Conservation (phyloP, 106 monocot genomes). For the Acanthochlamys bracteata region DNA sequence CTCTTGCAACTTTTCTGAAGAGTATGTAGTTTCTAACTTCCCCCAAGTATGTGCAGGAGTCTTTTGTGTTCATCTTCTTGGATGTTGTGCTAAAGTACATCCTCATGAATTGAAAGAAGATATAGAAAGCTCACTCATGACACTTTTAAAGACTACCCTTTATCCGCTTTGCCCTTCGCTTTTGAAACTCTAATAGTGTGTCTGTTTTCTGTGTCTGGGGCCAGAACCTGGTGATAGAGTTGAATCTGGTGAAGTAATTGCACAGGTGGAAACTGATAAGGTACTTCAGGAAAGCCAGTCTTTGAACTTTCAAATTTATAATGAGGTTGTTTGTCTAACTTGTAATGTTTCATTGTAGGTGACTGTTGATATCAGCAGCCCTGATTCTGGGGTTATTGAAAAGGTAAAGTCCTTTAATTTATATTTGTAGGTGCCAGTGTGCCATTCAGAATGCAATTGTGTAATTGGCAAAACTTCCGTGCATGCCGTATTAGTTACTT, state of each 20-base stretch:
- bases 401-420: constrained; percentile 34
- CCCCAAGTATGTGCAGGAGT: neutral
- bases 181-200: neutral
- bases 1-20: constrained; percentile 76
- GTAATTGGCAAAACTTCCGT: neutral
- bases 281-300: constrained; percentile 16
- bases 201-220: neutral
- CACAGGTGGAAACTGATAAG: constrained; percentile 98
- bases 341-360: constrained; percentile 35
- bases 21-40: constrained; percentile 33
- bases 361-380: constrained; percentile 90
- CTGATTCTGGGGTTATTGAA: constrained; percentile 81
- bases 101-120: neutral
- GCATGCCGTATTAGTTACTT: neutral
- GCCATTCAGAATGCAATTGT: neutral
- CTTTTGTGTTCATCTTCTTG: neutral
- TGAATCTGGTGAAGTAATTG: constrained; percentile 76
- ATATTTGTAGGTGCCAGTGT: neutral
- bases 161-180: neutral
- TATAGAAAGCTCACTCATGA: neutral
- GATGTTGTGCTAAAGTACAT: too few relatives aligned
- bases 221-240: constrained; percentile 96
- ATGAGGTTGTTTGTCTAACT: neutral
- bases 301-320: neutral
- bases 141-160: neutral